A percentile compares a stretch with the other conserved stretches of the same genome.
These are phyloP conservation scores for Gamsiella multidivaricata DNA, from an alignment of 192 early-diverging fungal species.

Conservation along the genomic window DNA sequence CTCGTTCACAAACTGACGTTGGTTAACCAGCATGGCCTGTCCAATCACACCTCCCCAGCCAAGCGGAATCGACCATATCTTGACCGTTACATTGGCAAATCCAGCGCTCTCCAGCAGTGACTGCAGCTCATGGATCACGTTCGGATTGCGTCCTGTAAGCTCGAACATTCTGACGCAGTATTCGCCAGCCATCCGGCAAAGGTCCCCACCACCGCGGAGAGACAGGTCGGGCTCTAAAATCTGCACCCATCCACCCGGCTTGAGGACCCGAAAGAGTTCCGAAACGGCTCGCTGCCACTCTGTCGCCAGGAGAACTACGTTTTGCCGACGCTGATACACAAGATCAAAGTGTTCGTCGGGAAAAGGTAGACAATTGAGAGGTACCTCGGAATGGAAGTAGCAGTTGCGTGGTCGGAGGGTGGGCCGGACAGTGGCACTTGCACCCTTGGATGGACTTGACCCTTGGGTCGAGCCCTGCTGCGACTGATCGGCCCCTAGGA, in stretches of 20 bases:
- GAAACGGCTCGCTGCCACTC: conserved; percentile 42
- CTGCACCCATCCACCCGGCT: conserved; percentile 50
- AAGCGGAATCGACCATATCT: conserved; percentile 37
- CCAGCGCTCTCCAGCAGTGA: conserved; percentile 23
- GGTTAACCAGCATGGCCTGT: conserved; percentile 40
- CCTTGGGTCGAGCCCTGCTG: conserved; percentile 14
- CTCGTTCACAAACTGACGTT: conserved; percentile 36
- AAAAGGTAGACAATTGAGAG: conserved; percentile 47
- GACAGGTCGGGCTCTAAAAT: conserved; percentile 41
- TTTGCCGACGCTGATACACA: conserved; percentile 49
- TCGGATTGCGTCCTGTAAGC: conserved; percentile 41
- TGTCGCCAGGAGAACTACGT: conserved; percentile 34
- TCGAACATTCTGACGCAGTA: conserved; percentile 40
- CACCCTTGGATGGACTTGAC: neutral
- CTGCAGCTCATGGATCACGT: conserved; percentile 40
- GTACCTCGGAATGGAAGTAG: conserved; percentile 21
- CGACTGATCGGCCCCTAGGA: conserved; percentile 39
- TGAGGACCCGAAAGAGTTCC: conserved; percentile 46
- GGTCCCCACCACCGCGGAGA: conserved; percentile 34
- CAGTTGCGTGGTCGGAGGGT: conserved; percentile 33
- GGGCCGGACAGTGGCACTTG: too few species aligned
- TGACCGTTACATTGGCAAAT: conserved; percentile 30
- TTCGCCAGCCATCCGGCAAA: conserved; percentile 43
- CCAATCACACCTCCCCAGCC: conserved; percentile 43
- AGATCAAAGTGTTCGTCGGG: conserved; percentile 53